Evolutionary conservation across 202 grass and related monocot species (phyloP), one percentile per base, ranked within the genome.

Genomic region (Schoenoplectus tabernaemontani): DNA sequence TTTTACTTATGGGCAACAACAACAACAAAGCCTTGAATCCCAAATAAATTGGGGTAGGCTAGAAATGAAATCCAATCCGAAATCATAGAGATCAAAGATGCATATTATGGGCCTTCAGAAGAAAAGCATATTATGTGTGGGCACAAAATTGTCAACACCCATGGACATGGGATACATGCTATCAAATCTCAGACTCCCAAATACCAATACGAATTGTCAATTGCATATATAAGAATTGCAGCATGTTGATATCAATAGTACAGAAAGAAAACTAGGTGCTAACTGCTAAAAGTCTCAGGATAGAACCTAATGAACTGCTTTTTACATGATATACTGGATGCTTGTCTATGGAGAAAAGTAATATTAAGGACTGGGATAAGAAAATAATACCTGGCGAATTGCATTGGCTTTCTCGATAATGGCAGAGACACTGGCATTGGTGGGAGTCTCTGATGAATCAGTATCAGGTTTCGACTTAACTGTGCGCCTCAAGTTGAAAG

Each of bases 381-480:
- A 19, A 78, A 76, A 53, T 56, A 43, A 76, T 76, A 98, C 96
- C 96, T 99, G 96, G 46, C 96, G 96, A 77, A 99, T 92, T 44
- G 96, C 96, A 83, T 90, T 93, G 12, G 96, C 96, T 81, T 99
- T 99, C 80, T 99, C 83, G 80, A 99, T 87, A 85, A 99, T 96
- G 24, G 96, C 90, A 77, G 85, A 84, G 64, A 99, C 87, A 2
- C 54, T 99, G 69, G 77, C 84, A 83, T 88, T 91, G 44, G 92
- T 57, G 0, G 90, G 78, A 79, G 86, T 87, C 57, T 90, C 82
- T 3, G 83, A 78, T 86, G 88, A 77, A 71, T 72, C 53, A 15
- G 70, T 20, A 48, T 82, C 82, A 58, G 88, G 71, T 85, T 89
- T 92, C 26, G 92, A 82, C 88, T 67, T 82, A 62, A 84, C 82